These are phyloP conservation scores for Myriosclerotinia curreyana DNA, from an alignment of 2,329 filamentous ascomycete genomes.

Conservation along the genomic window DNA sequence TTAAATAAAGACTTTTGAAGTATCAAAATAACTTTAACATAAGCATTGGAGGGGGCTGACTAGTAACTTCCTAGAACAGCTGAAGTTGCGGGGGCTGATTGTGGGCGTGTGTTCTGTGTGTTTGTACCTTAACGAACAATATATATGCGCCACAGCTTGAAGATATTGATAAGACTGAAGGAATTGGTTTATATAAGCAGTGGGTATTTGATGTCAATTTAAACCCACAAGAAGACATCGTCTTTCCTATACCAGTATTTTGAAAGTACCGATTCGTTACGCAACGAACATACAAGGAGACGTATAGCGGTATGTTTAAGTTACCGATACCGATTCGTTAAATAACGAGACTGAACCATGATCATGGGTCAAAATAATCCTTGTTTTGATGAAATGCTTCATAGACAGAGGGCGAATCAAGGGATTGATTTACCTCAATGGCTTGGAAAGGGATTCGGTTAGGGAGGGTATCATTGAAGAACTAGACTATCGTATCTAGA, in stretches of 20 bases:
- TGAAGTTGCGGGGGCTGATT: slow-evolving; percentile 5
- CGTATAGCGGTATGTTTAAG: too few species aligned
- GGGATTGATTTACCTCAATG: slow-evolving; percentile 6
- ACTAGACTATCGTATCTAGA: neutral
- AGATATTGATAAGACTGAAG: neutral
- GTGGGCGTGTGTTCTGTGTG: neutral
- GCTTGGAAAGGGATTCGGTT: neutral
- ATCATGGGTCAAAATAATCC: slow-evolving; percentile 20
- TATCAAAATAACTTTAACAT: neutral
- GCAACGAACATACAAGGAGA: too few species aligned
- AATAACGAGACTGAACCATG: slow-evolving; percentile 16
- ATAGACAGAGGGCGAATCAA: neutral
- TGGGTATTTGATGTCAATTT: neutral
- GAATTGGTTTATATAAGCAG: neutral
- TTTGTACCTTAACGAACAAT: neutral
- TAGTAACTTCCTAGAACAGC: neutral
- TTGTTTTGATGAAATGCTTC: slow-evolving; percentile 8
- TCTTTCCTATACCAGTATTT: neutral
- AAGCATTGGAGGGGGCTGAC: slow-evolving; percentile 11
- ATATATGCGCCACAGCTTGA: neutral
- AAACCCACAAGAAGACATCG: neutral
- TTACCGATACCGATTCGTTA: slow-evolving; percentile 9
- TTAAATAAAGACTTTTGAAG: neutral
- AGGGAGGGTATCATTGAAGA: neutral
- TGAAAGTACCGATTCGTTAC: too few species aligned